Conservation (phyloP, 345 rosid genomes). For the Sisymbrium irio region DNA sequence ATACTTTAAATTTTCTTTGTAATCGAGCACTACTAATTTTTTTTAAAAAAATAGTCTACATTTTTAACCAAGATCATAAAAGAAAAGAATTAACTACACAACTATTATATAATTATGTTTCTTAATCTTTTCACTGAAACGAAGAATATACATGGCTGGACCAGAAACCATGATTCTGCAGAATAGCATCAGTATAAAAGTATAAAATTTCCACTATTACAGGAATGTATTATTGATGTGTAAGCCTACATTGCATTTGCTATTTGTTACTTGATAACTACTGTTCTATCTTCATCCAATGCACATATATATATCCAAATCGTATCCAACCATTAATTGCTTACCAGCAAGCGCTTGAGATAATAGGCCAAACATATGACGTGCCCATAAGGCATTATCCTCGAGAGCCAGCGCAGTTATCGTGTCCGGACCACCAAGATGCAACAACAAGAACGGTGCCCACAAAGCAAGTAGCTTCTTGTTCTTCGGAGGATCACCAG, state of each 20-base stretch:
- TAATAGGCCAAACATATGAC: constrained; percentile 33
- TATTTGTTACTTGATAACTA: neutral
- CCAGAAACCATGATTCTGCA: neutral
- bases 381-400: constrained; percentile 37
- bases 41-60: neutral
- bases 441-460: constrained; percentile 41
- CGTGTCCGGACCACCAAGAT: constrained; percentile 45
- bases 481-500: constrained; percentile 16
- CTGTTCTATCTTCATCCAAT: neutral
- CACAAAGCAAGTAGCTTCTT: constrained; percentile 36
- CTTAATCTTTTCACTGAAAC: neutral
- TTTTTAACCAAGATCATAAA: neutral
- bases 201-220: neutral
- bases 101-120: neutral
- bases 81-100: neutral
- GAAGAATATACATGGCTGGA: neutral
- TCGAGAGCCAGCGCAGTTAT: constrained; percentile 39
- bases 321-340: neutral
- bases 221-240: neutral
- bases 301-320: neutral
- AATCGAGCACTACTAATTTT: neutral
- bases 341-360: constrained; percentile 32
- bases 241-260: neutral
- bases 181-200: neutral
- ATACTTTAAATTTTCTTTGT: neutral